Percentiles rank a stretch among this genome's conserved stretches.
Conservation (phyloP, 1,284 basidiomycete species). For the Phylloboletellus chloephorus region DNA sequence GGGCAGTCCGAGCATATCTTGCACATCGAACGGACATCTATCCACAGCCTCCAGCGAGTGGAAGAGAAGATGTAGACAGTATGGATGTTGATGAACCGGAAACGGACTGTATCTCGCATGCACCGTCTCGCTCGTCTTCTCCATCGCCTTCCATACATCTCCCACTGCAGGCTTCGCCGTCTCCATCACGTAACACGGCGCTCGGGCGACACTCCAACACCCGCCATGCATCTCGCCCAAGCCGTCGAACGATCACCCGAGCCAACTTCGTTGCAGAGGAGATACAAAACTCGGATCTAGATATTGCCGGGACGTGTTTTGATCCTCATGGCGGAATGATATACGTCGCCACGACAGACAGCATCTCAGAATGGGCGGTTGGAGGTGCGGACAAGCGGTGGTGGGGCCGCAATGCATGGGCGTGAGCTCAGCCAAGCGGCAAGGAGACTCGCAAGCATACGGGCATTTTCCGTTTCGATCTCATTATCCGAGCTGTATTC, state of each 20-base stretch:
- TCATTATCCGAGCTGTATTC: constrained; percentile 10
- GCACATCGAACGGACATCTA: constrained; percentile 23
- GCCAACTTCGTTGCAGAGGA: constrained; percentile 14
- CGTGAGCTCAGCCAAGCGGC: constrained; percentile 25
- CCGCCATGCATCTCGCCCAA: constrained; percentile 16
- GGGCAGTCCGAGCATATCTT: constrained; percentile 38
- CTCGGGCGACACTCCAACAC: constrained; percentile 17
- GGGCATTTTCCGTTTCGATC: constrained; percentile 12
- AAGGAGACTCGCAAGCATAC: no score
- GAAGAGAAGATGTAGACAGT: constrained; percentile 19
- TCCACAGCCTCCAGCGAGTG: constrained; percentile 20
- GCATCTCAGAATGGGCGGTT: constrained; percentile 63
- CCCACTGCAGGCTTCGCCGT: constrained; percentile 21
- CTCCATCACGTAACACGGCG: constrained; percentile 19
- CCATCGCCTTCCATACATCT: constrained; percentile 35
- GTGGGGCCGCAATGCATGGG: constrained; percentile 43
- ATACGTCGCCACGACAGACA: constrained; percentile 61
- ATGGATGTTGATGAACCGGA: constrained; percentile 43
- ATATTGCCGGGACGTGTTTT: constrained; percentile 70
- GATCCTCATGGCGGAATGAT: constrained; percentile 62
- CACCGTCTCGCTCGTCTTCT: constrained; percentile 43
- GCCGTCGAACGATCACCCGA: constrained; percentile 18
- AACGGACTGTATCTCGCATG: constrained; percentile 42
- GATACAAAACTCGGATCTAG: constrained; percentile 39
- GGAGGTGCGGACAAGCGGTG: constrained; percentile 56